phyloP scores from a whole-genome alignment of 2,329 filamentous ascomycete genomes.

The Fusarium piperis region DNA sequence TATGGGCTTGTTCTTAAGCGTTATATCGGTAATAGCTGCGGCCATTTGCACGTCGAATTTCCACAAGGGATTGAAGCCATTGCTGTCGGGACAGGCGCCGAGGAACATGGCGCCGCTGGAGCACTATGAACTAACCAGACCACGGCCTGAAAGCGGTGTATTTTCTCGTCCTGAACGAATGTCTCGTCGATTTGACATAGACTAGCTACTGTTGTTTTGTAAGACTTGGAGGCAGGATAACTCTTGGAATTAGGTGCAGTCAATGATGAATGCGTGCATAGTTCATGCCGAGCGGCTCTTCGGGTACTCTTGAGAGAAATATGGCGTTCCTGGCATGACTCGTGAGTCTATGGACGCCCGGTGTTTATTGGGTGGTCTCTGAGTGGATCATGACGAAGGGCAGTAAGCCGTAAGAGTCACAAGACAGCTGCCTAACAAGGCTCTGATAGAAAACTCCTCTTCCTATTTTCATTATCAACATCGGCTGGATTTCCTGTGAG shows the following conservation, averaged over 20 bases:
- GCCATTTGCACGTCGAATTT: neutral
- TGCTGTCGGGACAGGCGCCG: neutral
- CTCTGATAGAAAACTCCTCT: neutral
- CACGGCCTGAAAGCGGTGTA: neutral
- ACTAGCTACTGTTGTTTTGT: neutral
- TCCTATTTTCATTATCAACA: neutral
- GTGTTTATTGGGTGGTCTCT: neutral
- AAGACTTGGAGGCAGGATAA: neutral
- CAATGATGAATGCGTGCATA: neutral
- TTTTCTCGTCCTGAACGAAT: neutral
- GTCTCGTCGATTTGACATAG: neutral
- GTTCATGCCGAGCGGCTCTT: neutral
- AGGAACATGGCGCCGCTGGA: neutral
- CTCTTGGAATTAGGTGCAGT: neutral
- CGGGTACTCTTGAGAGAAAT: neutral
- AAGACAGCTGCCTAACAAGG: neutral
- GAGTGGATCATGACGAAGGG: neutral
- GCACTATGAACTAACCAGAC: neutral
- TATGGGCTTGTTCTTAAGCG: neutral
- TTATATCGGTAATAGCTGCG: neutral
- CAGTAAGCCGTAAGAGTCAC: neutral
- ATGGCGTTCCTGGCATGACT: neutral
- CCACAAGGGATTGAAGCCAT: neutral
- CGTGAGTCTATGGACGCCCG: neutral
- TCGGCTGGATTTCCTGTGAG: neutral